Conservation (phyloP, 2,329 filamentous ascomycete species). For the Fusarium sp. region DNA sequence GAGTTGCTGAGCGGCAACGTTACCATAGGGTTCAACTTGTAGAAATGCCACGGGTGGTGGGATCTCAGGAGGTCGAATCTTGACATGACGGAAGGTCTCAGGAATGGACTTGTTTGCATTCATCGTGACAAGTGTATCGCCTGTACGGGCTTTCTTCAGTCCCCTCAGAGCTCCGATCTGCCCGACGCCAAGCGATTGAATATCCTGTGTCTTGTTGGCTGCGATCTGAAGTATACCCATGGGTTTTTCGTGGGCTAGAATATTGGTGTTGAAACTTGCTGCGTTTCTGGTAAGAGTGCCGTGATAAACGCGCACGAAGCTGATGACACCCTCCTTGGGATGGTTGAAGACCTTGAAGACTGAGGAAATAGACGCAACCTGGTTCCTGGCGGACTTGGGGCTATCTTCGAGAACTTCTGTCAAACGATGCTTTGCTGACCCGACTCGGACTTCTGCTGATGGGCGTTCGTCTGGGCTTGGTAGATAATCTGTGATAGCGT, state of each 20-base stretch:
- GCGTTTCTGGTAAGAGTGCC: conserved; percentile 79
- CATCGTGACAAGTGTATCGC: conserved; percentile 87
- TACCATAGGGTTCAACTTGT: conserved; percentile 83
- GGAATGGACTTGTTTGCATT: conserved; percentile 69
- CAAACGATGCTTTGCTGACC: conserved; percentile 56
- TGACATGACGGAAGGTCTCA: conserved; percentile 75
- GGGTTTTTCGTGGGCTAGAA: conserved; percentile 80
- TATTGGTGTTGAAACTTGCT: conserved; percentile 86
- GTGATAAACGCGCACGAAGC: conserved; percentile 92
- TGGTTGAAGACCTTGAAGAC: conserved; percentile 98
- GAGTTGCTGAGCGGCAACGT: conserved; percentile 82
- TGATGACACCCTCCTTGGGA: conserved; percentile 82
- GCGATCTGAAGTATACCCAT: conserved; percentile 89
- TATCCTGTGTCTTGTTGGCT: conserved; percentile 85
- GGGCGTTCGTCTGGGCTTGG: conserved; percentile 84
- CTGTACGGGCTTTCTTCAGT: conserved; percentile 89
- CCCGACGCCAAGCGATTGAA: conserved; percentile 80
- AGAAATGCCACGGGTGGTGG: conserved; percentile 96
- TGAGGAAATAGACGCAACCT: conserved; percentile 64
- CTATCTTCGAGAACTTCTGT: conserved; percentile 52
- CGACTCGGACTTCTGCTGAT: conserved; percentile 79
- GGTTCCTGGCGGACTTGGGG: conserved; percentile 48
- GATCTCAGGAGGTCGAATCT: conserved; percentile 87
- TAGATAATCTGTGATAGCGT: conserved; percentile 87
- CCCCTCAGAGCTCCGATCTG: conserved; percentile 95